Base-by-base conservation (phyloP, 495 filamentous ascomycete species). In the Neurospora cerealis region DNA sequence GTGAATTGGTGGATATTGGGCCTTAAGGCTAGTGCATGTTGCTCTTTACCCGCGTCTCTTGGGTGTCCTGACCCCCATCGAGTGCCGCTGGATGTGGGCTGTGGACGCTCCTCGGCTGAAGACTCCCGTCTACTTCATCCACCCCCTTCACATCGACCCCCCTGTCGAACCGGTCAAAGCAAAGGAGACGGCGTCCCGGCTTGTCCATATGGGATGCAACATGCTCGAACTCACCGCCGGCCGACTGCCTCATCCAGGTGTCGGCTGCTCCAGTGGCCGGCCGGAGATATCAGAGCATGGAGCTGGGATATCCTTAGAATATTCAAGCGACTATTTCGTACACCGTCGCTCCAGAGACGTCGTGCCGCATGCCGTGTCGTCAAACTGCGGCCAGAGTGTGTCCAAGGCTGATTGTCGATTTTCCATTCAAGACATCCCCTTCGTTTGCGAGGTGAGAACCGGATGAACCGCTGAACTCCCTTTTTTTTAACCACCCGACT, bases 41-140 rank as follows among this genome's bases (percentile, higher is more conserved):
- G 28, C 28, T 15, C 15, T 66, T 66, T 66, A 66, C 54, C 54
- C 54, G 28, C 28, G 7, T 28, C 7, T 17, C 24, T 62, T 62
- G 54, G 54, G 24, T 8, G 7, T 66, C 28, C 7, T 66, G 54
- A 66, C 19, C 15, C 28, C 54, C 54, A 66, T 34, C 6, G 24
- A 66, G 54, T 66, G 15, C 54, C 28, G 54, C 28, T 66, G 54
- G 15, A 17, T 66, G 54, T 66, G 9, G 54, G 54, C 15, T 46
- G 42, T 54, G 69, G 66, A 39, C 38, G 34, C 69, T 39, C 74
- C 76, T 77, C 77, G 77, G 77, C 74, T 79, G 72, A 76, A 73
- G 72, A 32, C 32, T 72, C 54, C 70, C 36, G 77, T 74, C 41
- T 70, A 34, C 28, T 66, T 66, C 28, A 6, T 62, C 11, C 54